Base-by-base conservation (phyloP, 2,329 filamentous ascomycete genomes). In the Emydomyces testavorans region DNA sequence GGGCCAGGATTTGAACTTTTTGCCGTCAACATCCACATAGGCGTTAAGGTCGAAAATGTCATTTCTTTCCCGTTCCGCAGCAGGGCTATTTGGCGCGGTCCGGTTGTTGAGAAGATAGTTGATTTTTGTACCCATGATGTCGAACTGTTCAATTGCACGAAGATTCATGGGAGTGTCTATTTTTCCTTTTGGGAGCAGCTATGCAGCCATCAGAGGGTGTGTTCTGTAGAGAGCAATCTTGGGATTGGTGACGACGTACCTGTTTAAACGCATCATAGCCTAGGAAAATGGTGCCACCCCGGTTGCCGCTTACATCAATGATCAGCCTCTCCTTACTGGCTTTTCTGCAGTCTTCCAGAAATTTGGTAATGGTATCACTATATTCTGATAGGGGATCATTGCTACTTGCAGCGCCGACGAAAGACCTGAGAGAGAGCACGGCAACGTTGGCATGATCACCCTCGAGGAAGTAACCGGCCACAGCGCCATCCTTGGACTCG, bases 261-360 rank as follows among this genome's bases (percentile, higher is more conserved):
- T 76, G 71, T 23, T 69, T 68, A 57, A 80, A 80, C 0, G 72
- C 55, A 38, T 74, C 70, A 37, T 68, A 68, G 1, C 70, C 73
- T 5, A 70, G 65, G 7, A 65, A 54, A 11, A 77, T 58, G 36
- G 63, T 62, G 1, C 81, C 80, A 37, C 80, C 81, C 0, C 67
- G 67, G 54, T 85, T 85, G 1, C 67, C 70, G 3, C 74, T 71
- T 5, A 84, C 58, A 53, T 85, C 82, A 50, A 85, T 74, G 26
- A 84, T 68, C 4, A 85, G 66, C 58, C 76, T 79, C 11, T 67
- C 75, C 58, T 79, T 79, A 1, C 70, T 68, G 1, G 66, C 64
- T 1, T 59, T 52, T 35, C 70, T 68, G 11, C 70, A 70, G 32
- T 66, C 62, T 0, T 66, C 62, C n/a, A 80, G 65, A 53, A 79